Percentiles rank a stretch among this genome's conserved stretches.
Evolutionary conservation across 2,329 filamentous ascomycete genomes (phyloP).

Genomic region (Passalora sequoiae): DNA sequence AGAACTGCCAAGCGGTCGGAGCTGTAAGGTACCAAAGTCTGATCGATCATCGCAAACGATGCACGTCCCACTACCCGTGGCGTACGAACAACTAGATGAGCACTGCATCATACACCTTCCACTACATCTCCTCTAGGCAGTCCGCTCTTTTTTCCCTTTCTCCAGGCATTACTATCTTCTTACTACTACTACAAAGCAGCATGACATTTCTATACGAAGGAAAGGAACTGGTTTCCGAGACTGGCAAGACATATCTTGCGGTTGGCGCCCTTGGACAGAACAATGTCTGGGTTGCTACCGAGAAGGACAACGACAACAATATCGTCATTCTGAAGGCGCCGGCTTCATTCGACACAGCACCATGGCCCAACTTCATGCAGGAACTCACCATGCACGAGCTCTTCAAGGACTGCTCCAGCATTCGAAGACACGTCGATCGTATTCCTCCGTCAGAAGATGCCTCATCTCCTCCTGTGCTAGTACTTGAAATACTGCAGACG

Average conservation of each 20-base stretch:
- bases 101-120: neutral
- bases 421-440: slow-evolving; percentile 27
- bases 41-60: slow-evolving; percentile 1
- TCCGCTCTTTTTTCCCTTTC: too few relatives aligned
- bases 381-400: slow-evolving; percentile 33
- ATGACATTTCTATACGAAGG: slow-evolving; percentile 21
- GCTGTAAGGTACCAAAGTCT: neutral
- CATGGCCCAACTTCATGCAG: slow-evolving; percentile 26
- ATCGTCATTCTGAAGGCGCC: slow-evolving; percentile 29
- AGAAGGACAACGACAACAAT: slow-evolving; percentile 18
- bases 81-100: neutral
- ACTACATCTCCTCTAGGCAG: neutral
- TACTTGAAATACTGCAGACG: slow-evolving; percentile 26
- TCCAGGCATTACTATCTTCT: neutral
- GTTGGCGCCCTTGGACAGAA: slow-evolving; percentile 26
- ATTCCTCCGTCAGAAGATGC: slow-evolving; percentile 18
- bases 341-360: slow-evolving; percentile 16
- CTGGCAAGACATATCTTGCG: slow-evolving; percentile 27
- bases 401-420: slow-evolving; percentile 22
- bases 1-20: neutral
- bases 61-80: neutral
- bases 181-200: neutral
- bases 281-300: slow-evolving; percentile 28
- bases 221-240: slow-evolving; percentile 20
- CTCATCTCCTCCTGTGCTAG: slow-evolving; percentile 22